Base-by-base conservation (phyloP, 2,329 filamentous ascomycete species). In the Phoma sp. region DNA sequence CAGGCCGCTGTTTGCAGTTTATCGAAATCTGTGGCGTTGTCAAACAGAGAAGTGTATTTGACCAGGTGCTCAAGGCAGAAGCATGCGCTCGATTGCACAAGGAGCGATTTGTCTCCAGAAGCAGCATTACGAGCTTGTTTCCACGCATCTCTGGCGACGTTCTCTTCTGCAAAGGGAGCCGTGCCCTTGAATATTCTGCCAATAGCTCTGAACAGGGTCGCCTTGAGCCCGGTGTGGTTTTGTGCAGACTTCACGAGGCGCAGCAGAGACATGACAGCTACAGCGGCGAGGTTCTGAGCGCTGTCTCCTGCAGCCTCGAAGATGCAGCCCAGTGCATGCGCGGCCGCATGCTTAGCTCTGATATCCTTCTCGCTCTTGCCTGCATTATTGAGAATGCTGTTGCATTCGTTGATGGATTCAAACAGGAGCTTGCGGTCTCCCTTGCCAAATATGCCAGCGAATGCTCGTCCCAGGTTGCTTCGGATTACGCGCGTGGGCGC, bases 291-390 rank as follows among this genome's bases (percentile, higher is more conserved):
- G 59, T 89, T 88, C 73, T 96, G 90, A 43, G 90, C 91, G 74
- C 93, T 97, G 74, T 98, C 95, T 48, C 95, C 95, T 2, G 93
- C 93, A n/a, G 89, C 86, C 54, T 89, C 90, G 75, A 93, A 98
- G 30, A 98, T 86, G 69, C 95, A 89, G 29, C 95, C 95, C 63
- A 99, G 74, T 70, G 91, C 96, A 71, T 89, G 86, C 35, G 90
- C 89, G 22, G 93, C 93, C 5, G 92, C 92, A 82, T 97, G 93
- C 75, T 91, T 96, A 3, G 86, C 84, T 67, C 87, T 86, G 46
- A 89, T 74, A 66, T 96, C 92, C 62, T 86, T 86, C 53, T 97
- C 93, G 47, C 81, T 82, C 74, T 96, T 97, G 29, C 72, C 70
- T 18, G 88, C 86, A 42, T 83, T 83, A 56, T 86, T 86, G 40